A percentile compares a stretch with the other conserved stretches of the same genome.
These are phyloP conservation scores for Orbilia blumenaviensis DNA, from an alignment of 2,329 filamentous ascomycete species.

Conservation along the genomic window DNA sequence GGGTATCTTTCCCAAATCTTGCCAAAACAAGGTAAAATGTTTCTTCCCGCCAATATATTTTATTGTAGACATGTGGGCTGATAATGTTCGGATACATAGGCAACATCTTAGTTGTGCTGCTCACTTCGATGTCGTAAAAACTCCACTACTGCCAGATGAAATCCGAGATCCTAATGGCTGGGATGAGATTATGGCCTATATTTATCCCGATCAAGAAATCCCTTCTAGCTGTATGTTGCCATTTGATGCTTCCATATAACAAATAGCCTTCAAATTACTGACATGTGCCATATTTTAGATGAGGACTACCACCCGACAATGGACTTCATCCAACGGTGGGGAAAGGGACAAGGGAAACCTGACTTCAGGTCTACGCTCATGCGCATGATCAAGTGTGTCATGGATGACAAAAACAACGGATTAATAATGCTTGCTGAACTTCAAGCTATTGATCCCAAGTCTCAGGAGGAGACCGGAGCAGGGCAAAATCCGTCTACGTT, in stretches of 20 bases:
- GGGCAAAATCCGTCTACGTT: not conserved
- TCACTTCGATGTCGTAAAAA: conserved; percentile 24
- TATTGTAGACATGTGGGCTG: not conserved
- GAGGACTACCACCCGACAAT: conserved; percentile 34
- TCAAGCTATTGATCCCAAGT: not conserved
- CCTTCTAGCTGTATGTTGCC: conserved; percentile 32
- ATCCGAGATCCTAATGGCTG: conserved; percentile 38
- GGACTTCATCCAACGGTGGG: conserved; percentile 7
- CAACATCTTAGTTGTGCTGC: conserved; percentile 29
- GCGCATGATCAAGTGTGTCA: not conserved
- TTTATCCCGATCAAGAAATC: conserved; percentile 21
- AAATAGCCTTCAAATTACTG: not conserved
- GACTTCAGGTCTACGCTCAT: conserved; percentile 34
- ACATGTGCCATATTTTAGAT: not conserved
- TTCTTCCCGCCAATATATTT: not conserved
- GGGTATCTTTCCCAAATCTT: conserved; percentile 41
- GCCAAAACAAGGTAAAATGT: conserved; percentile 34
- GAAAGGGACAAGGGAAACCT: conserved; percentile 28
- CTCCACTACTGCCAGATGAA: conserved; percentile 29
- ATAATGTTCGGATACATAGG: not conserved
- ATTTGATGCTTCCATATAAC: not conserved
- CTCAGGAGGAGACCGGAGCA: not conserved
- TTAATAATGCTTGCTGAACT: not conserved
- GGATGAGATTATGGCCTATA: conserved; percentile 27
- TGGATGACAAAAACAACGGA: not conserved